Conservation (phyloP, 2,329 filamentous ascomycete species). For the Fulvia fulva region DNA sequence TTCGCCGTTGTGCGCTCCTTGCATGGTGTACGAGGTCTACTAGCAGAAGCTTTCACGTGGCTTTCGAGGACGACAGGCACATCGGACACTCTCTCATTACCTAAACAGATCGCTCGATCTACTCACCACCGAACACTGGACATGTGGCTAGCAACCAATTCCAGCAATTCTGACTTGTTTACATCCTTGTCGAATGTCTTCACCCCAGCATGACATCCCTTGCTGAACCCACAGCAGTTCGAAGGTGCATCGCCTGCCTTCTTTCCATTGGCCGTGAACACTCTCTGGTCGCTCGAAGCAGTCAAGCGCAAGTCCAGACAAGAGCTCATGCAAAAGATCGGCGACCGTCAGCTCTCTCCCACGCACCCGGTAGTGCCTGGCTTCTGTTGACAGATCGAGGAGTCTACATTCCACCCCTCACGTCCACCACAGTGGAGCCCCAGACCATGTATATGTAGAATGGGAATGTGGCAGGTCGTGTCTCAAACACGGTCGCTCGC, state of each 20-base stretch:
- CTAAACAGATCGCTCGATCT: not conserved
- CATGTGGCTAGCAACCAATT: not conserved
- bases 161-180: constrained; percentile 10
- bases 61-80: not conserved
- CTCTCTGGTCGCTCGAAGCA: not conserved
- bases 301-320: constrained; percentile 2
- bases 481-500: constrained; percentile 9
- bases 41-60: too few relatives aligned
- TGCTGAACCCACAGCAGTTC: constrained; percentile 9
- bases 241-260: not conserved
- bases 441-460: constrained; percentile 5
- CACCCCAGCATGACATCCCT: constrained; percentile 14
- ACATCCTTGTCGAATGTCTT: constrained; percentile 16
- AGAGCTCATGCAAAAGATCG: constrained; percentile 8
- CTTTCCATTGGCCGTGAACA: constrained; percentile 4
- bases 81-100: not conserved
- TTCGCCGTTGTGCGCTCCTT: not conserved
- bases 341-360: constrained; percentile 2
- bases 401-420: constrained; percentile 30
- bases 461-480: constrained; percentile 10
- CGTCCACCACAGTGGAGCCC: constrained; percentile 16
- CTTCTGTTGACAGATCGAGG: constrained; percentile 27
- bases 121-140: not conserved
- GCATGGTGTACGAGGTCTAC: too few relatives aligned
- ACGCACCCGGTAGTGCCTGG: constrained; percentile 16